These are phyloP conservation scores for Carnegiea gigantea DNA, from an alignment of 179 eudicot genomes.

Conservation along the genomic window DNA sequence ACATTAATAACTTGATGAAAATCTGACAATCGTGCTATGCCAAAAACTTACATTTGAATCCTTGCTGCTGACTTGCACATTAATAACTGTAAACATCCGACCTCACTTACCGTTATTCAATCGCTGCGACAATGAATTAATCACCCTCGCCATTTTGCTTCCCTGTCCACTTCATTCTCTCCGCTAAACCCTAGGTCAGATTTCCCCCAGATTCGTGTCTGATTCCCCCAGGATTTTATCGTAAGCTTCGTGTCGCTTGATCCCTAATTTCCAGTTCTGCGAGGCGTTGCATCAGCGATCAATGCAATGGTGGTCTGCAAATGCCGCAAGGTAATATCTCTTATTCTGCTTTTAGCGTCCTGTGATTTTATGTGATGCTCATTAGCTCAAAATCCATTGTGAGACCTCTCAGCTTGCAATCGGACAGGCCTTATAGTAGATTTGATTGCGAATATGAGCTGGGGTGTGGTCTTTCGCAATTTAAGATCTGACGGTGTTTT, in stretches of 20 bases:
- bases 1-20: too few species aligned
- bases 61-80: not conserved
- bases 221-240: not conserved
- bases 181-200: constrained; percentile 33
- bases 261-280: constrained; percentile 12
- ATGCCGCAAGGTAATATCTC: constrained; percentile 76
- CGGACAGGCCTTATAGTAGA: not conserved
- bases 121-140: not conserved
- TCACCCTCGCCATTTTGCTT: not conserved
- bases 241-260: not conserved
- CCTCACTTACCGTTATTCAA: not conserved
- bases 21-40: too few species aligned
- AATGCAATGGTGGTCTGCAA: constrained; percentile 95
- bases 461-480: not conserved
- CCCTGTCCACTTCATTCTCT: not conserved
- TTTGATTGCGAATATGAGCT: not conserved
- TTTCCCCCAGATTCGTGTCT: constrained; percentile 3
- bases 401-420: not conserved
- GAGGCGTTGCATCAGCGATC: constrained; percentile 19
- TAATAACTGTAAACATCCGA: not conserved
- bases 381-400: not conserved
- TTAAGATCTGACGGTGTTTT: not conserved
- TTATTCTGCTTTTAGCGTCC: not conserved
- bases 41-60: not conserved
- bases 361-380: not conserved